Evolutionary conservation across 2,329 filamentous ascomycete genomes (phyloP), one percentile per base, ranked within the genome.

Genomic region (Diplodia sapinea): DNA sequence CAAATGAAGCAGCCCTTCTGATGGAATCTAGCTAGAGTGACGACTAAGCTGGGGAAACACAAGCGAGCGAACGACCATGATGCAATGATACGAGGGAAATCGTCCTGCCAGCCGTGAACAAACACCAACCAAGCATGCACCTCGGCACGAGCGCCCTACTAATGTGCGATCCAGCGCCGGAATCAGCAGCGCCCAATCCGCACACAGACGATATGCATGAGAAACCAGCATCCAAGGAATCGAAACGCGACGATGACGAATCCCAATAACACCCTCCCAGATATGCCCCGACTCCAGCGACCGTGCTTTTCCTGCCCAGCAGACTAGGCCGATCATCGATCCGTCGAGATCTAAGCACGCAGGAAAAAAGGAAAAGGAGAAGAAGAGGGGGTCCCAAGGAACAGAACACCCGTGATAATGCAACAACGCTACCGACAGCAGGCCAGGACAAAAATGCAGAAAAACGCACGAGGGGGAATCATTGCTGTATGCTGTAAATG

Each of bases 401-500:
- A 67, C 36, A 57, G 57, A 68, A 68, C 66, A 68, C 66, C 66
- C 66, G 52, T 54, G 33, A 64, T 61, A 54, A 68, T 68, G 66
- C 66, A 68, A 63, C 66, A 63, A 56, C 66, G 57, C 56, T 68
- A 56, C 54, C 56, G 40, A 64, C 51, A 56, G 31, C 54, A 64
- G 51, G 59, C 66, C 56, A 68, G 63, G 57, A 61, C 38, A 68
- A 62, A 56, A 68, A 68, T 67, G 65, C 65, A 62, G 57, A 56
- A 67, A 68, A 78, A 76, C 76, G 77, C 77, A 74, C 74, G 77
- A 78, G 76, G 78, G 77, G 78, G 77, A 79, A 79, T 79, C 78
- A 78, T 79, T 76, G 78, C 77, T 79, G 75, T 78, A 79, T 79
- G 77, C 77, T 78, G 72, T 73, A 79, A 79, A 78, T 72, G 74